Evolutionary conservation across 176 grass and related monocot genomes (phyloP), one percentile per base, ranked within the genome.

Genomic region (Zoysia pacifica): DNA sequence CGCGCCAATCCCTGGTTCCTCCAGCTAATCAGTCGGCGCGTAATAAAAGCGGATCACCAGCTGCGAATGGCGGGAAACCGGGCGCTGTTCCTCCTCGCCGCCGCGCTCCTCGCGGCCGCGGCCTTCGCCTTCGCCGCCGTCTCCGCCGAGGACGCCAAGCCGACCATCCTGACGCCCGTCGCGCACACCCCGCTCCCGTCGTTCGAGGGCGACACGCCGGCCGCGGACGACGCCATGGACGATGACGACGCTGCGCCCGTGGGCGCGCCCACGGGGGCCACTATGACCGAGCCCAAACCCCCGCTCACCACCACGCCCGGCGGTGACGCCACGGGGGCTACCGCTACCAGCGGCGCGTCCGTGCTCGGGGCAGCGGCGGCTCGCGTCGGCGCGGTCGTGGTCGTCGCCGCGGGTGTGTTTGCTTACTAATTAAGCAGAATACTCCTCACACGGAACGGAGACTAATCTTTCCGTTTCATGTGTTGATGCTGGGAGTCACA

Each of bases 141-240:
- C 16, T 62, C 35, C 48, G 87, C 82, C 9, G 77, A 81, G 2
- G 77, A 79, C 0, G 67, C 77, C 48, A 89, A 80, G 87, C 87
- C 87, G 12, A 76, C 70, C 65, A 84, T 85, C 87, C 87, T 89
- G 16, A 85, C 82, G 12, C 81, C 87, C 8, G 65, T 89, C 18
- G 77, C 82, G 20, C 18, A 75, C 5, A 59, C 77, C 4, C 87
- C 87, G 48, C 71, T 89, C 1, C 82, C 82, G 12, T 50, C 87
- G 11, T 81, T 84, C 58, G 82, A 81, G 16, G 87, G 82, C 2
- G 87, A 89, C 9, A 42, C 11, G 77, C 77, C 87, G 9, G 75
- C 37, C 2, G 11, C 75, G 45, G 77, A 76, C 76, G 82, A 84
- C 63, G 81, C 65, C 76, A 14, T 71, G 65, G 82, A 79, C 3